phyloP scores from a whole-genome alignment of 805 yeast genomes.

The Aciculoconidium aculeatum region DNA sequence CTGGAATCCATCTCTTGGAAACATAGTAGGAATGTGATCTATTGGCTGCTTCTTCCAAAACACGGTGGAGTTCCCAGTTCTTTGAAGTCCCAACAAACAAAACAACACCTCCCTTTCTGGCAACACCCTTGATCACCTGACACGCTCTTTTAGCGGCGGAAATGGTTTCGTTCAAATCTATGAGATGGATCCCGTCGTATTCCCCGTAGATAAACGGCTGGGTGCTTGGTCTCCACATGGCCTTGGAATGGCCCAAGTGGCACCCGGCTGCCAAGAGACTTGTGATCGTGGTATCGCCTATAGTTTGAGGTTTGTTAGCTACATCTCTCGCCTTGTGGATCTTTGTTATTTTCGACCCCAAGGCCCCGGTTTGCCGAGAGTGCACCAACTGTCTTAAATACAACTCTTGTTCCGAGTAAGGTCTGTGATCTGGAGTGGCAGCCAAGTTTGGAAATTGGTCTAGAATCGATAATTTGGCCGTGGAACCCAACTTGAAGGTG shows the following conservation, averaged over 20 bases:
- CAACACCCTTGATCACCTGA: slow-evolving; percentile 77
- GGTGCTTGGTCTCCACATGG: slow-evolving; percentile 71
- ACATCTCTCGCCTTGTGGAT: slow-evolving; percentile 70
- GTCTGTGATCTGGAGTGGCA: slow-evolving; percentile 53
- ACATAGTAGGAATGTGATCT: slow-evolving; percentile 79
- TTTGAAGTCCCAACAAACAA: slow-evolving; percentile 79
- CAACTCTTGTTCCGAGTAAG: slow-evolving; percentile 75
- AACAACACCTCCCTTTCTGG: slow-evolving; percentile 78
- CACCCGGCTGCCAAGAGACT: slow-evolving; percentile 86
- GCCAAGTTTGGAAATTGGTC: slow-evolving; percentile 55
- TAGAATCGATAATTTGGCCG: slow-evolving; percentile 25
- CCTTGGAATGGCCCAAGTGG: slow-evolving; percentile 87
- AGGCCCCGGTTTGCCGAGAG: slow-evolving; percentile 42
- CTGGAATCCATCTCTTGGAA: slow-evolving; percentile 86
- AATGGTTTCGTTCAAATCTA: slow-evolving; percentile 82
- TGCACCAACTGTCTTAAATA: slow-evolving; percentile 68
- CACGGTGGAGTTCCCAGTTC: slow-evolving; percentile 58
- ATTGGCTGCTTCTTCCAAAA: slow-evolving; percentile 73
- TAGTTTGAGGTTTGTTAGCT: slow-evolving; percentile 50
- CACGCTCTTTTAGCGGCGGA: slow-evolving; percentile 72
- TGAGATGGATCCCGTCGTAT: slow-evolving; percentile 85
- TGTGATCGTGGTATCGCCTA: slow-evolving; percentile 57
- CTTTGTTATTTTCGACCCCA: slow-evolving; percentile 61
- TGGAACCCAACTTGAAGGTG: slow-evolving; percentile 19
- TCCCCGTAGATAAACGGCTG: slow-evolving; percentile 85